Percentiles rank a stretch among this genome's conserved stretches.
phyloP scores from a whole-genome alignment of 345 rosid genomes.

The Brassica cretica region DNA sequence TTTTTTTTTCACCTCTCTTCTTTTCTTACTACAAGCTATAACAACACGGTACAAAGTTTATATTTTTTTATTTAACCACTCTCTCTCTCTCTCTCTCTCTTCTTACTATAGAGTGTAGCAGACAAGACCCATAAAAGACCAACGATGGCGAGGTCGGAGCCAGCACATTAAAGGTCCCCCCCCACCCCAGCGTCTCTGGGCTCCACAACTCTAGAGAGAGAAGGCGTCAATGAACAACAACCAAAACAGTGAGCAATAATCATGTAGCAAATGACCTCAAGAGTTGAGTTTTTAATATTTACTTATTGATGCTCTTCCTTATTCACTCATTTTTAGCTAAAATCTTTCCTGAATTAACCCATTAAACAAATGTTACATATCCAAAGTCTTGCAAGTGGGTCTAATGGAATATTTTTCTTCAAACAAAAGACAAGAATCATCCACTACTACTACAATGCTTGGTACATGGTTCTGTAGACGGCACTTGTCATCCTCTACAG shows the following conservation, averaged over 20 bases:
- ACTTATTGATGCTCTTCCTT: not conserved
- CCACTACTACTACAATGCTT: not conserved
- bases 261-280: not conserved
- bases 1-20: not conserved
- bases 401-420: not conserved
- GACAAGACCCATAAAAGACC: conserved; percentile 76
- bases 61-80: not conserved
- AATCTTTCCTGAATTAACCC: not conserved
- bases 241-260: conserved; percentile 5
- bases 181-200: conserved; percentile 45
- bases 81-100: not conserved
- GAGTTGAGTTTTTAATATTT: not conserved
- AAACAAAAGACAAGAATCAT: not conserved
- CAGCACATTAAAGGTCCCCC: conserved; percentile 78
- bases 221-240: not conserved
- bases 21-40: not conserved
- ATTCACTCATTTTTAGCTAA: not conserved
- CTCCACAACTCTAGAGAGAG: conserved; percentile 48
- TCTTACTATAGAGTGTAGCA: not conserved
- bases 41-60: not conserved
- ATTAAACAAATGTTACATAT: not conserved
- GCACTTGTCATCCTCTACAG: not conserved
- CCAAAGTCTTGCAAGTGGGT: not conserved
- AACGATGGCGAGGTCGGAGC: conserved; percentile 67
- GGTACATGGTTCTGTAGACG: not conserved